Evolutionary conservation across 148 eudicot species (phyloP).

Genomic region (Amaranthus hypochondriacus): DNA sequence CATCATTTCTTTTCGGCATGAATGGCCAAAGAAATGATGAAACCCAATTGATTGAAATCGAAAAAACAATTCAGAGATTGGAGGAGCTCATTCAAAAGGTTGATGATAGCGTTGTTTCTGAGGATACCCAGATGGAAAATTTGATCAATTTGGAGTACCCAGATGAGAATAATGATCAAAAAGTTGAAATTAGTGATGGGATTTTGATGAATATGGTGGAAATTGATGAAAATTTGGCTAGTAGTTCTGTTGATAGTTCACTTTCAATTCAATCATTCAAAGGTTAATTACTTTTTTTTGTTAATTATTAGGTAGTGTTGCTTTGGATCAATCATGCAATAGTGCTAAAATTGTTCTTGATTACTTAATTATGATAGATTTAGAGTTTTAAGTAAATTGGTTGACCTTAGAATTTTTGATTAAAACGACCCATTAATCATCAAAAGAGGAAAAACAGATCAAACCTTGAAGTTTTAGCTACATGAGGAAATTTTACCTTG

Average conservation of each 20-base stretch:
- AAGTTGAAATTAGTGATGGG: conserved; percentile 25
- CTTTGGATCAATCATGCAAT: neutral
- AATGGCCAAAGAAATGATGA: conserved; percentile 39
- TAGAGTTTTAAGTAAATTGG: neutral
- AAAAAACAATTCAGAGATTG: conserved; percentile 28
- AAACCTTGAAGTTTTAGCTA: neutral
- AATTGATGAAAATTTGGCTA: conserved; percentile 13
- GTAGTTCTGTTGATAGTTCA: conserved; percentile 23
- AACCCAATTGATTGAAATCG: conserved; percentile 33
- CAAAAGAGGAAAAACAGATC: neutral
- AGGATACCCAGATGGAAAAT: conserved; percentile 25
- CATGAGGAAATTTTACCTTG: neutral
- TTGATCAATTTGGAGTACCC: conserved; percentile 23
- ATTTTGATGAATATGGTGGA: conserved; percentile 5
- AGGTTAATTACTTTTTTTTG: conserved; percentile 11
- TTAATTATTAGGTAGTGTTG: neutral
- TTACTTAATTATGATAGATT: neutral
- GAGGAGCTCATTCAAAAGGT: conserved; percentile 44
- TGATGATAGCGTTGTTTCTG: conserved; percentile 31
- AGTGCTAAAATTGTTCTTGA: neutral
- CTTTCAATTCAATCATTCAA: conserved; percentile 12
- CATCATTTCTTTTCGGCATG: neutral
- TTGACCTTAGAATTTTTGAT: conserved; percentile 13
- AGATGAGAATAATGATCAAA: conserved; percentile 28
- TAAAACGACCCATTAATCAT: neutral